Percentiles rank a stretch among this genome's conserved stretches.
Conservation (phyloP, 1,284 basidiomycete species). For the Papiliotrema nemorosa region DNA sequence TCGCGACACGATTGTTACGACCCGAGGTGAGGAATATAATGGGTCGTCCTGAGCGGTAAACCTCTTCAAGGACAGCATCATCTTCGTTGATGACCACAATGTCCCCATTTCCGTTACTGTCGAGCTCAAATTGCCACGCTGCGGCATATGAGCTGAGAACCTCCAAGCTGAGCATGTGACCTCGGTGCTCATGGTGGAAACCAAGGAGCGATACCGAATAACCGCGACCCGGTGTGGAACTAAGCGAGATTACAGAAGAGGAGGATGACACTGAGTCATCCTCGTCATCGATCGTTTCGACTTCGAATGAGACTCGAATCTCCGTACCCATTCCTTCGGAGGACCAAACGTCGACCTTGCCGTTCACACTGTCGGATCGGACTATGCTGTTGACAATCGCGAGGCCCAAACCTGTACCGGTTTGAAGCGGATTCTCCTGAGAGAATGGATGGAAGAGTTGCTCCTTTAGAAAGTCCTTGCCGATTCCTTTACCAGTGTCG, state of each 20-base stretch:
- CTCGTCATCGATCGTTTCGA: constrained; percentile 56
- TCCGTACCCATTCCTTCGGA: constrained; percentile 87
- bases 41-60: constrained; percentile 43
- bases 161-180: constrained; percentile 63
- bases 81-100: constrained; percentile 84
- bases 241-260: constrained; percentile 8
- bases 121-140: constrained; percentile 73
- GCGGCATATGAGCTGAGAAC: constrained; percentile 66
- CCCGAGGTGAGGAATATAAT: constrained; percentile 61
- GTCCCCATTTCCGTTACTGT: constrained; percentile 57
- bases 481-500: constrained; percentile 91
- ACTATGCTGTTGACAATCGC: constrained; percentile 89
- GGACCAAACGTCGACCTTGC: constrained; percentile 59
- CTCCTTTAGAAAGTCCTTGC: constrained; percentile 83
- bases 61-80: constrained; percentile 57
- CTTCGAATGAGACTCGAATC: constrained; percentile 80
- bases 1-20: constrained; percentile 55
- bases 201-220: constrained; percentile 67
- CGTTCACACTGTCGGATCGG: constrained; percentile 76
- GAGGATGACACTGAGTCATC: constrained; percentile 25
- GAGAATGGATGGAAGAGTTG: constrained; percentile 97
- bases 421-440: constrained; percentile 64
- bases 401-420: constrained; percentile 91
- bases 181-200: constrained; percentile 66
- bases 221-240: constrained; percentile 39